These are phyloP conservation scores for Hydnum rufescens DNA, from an alignment of 768 basidiomycete genomes.

Conservation along the genomic window DNA sequence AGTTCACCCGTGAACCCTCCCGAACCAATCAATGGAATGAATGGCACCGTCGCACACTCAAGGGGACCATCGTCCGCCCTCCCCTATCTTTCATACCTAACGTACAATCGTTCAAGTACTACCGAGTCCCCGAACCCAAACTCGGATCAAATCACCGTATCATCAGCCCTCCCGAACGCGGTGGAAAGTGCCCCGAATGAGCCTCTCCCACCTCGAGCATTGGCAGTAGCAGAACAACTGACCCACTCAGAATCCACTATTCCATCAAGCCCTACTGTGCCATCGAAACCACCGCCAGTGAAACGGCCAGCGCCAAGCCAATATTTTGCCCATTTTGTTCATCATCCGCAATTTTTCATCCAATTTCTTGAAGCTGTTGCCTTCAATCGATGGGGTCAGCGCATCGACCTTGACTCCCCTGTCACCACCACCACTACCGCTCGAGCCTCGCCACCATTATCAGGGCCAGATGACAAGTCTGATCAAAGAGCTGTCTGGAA, in stretches of 20 bases:
- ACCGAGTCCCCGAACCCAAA: not conserved
- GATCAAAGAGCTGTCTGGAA: conserved; percentile 89
- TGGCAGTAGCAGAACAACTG: not conserved
- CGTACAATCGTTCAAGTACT: conserved; percentile 31
- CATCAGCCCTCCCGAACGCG: too few species aligned
- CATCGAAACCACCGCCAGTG: conserved; percentile 16
- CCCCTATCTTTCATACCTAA: conserved; percentile 56
- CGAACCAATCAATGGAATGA: conserved; percentile 14
- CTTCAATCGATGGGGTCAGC: conserved; percentile 57
- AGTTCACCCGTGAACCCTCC: conserved; percentile 7
- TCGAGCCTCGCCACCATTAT: not conserved
- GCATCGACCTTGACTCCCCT: conserved; percentile 21
- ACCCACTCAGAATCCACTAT: conserved; percentile 5
- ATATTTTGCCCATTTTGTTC: conserved; percentile 89
- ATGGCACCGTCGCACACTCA: conserved; percentile 5
- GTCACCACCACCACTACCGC: not conserved
- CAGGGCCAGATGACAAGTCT: conserved; percentile 25
- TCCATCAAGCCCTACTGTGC: conserved; percentile 10
- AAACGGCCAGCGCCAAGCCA: conserved; percentile 56
- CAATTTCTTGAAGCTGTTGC: conserved; percentile 81
- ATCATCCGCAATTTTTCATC: conserved; percentile 67
- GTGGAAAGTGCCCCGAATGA: not conserved
- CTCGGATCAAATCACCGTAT: not conserved
- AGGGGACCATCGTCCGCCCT: conserved; percentile 25
- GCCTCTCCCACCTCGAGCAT: not conserved